A percentile compares a stretch with the other conserved stretches of the same genome.
Conservation (phyloP, 352 stramenopile species). For the Globisporangium barbulae region DNA sequence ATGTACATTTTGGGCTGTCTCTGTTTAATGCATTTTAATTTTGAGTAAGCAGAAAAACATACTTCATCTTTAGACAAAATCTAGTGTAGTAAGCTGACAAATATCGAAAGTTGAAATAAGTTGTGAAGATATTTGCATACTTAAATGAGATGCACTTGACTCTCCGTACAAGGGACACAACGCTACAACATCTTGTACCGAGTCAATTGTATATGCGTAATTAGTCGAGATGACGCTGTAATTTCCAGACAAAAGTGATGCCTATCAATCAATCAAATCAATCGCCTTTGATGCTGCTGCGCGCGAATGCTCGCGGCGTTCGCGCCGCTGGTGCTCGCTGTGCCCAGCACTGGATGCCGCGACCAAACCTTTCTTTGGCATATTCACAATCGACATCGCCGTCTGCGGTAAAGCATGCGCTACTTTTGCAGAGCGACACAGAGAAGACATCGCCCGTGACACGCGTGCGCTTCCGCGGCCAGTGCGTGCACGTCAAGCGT, state of each 20-base stretch:
- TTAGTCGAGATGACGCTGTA: not conserved
- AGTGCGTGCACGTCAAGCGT: conserved; percentile 78
- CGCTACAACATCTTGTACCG: not conserved
- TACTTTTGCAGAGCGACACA: conserved; percentile 6
- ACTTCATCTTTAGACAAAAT: no score
- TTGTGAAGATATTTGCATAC: no score
- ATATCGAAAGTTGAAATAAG: no score
- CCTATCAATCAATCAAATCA: not conserved
- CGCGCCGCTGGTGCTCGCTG: not conserved
- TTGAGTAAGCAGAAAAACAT: no score
- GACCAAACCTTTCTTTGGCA: not conserved
- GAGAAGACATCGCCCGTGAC: conserved; percentile 44
- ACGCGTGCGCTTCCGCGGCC: conserved; percentile 58
- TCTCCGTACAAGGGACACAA: not conserved
- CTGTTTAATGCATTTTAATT: no score
- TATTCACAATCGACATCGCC: not conserved
- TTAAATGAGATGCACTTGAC: no score
- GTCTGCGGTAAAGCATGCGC: not conserved
- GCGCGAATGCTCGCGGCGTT: not conserved
- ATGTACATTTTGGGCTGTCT: no score
- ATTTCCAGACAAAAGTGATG: not conserved
- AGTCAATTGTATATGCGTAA: not conserved
- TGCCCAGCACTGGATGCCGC: not conserved
- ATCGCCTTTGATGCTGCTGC: not conserved
- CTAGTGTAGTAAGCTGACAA: no score